Base-by-base conservation (phyloP, 2,329 filamentous ascomycete genomes). In the Colletotrichum coccodes region DNA sequence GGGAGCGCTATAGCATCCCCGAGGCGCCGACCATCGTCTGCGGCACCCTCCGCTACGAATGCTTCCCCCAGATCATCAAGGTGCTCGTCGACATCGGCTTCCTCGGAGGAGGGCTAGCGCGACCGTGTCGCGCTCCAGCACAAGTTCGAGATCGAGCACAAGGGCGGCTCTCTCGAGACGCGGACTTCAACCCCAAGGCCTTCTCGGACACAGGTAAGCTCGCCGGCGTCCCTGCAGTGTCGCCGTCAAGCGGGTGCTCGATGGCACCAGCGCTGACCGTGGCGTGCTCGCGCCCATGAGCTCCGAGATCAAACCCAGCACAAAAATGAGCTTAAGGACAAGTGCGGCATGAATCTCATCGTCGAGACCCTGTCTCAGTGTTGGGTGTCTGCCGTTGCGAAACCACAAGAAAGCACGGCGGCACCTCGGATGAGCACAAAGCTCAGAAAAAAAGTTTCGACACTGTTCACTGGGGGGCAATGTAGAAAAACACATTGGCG, bases 11-110 rank as follows among this genome's bases (percentile, higher is more conserved):
- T 88, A 83, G 89, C 81, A 98, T 98, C 77, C 94, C 95, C 59
- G 95, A 98, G 84, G 94, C 94, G 16, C 83, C 97, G 81, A 97
- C 93, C 59, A 89, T 98, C 75, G 86, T 97, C 79, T 89, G 94
- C 59, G 93, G 81, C 34, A 71, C 70, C 47, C 88, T 98, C 40
- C 87, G 95, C 73, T 98, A 96, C 85, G 86, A 89, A 73, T 94
- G 95, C 50, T 97, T 97, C 88, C 94, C 95, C 3, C 89, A 97
- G 79, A 95, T 98, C 81, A 89, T 98, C 83, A 92, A 92, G 79
- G 89, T 91, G 30, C 90, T 98, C 12, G 94, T 97, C 70, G 92
- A 98, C 78, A 92, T 95, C 70, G 94, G 94, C 72, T 97, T 98
- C 89, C 88, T 98, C 54, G n/a, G 89, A 86, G 63, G 94, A 97